phyloP scores from a whole-genome alignment of 495 filamentous ascomycete genomes.

The Halenospora varia region DNA sequence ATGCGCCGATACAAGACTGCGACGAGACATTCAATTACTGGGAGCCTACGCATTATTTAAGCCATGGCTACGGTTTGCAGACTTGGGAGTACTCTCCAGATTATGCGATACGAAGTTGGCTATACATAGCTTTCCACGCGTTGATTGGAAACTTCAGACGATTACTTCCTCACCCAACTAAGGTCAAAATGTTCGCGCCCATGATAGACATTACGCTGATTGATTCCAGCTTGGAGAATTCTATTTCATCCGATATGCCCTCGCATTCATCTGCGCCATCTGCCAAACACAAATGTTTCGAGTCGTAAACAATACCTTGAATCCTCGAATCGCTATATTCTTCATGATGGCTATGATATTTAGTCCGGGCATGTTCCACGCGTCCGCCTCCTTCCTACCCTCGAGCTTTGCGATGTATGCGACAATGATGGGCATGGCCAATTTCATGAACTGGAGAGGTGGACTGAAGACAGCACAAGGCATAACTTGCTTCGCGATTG shows the following conservation, averaged over 20 bases:
- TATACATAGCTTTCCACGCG: constrained; percentile 85
- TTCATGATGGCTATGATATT: constrained; percentile 72
- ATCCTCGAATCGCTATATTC: constrained; percentile 74
- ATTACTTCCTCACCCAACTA: constrained; percentile 53
- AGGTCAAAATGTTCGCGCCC: constrained; percentile 28
- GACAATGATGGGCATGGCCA: constrained; percentile 77
- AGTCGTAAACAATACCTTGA: constrained; percentile 66
- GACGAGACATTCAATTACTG: constrained; percentile 99
- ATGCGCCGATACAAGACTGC: constrained; percentile 93
- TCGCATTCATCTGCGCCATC: constrained; percentile 72
- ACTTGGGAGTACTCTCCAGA: constrained; percentile 99
- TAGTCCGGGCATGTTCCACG: constrained; percentile 91
- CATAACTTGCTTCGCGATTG: constrained; percentile 90
- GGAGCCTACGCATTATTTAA: constrained; percentile 95
- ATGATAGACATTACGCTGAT: constrained; percentile 1
- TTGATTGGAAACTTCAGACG: constrained; percentile 60
- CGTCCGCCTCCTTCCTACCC: constrained; percentile 81
- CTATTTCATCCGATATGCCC: constrained; percentile 72
- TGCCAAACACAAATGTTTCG: constrained; percentile 79
- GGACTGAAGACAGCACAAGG: constrained; percentile 73
- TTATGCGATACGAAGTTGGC: constrained; percentile 94
- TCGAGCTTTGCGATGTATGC: constrained; percentile 98
- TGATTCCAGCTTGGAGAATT: constrained; percentile 64
- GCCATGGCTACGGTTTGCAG: constrained; percentile 88
- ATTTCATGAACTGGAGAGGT: constrained; percentile 82